Conservation (phyloP, 2,329 filamentous ascomycete species). For the Neonectria magnoliae region DNA sequence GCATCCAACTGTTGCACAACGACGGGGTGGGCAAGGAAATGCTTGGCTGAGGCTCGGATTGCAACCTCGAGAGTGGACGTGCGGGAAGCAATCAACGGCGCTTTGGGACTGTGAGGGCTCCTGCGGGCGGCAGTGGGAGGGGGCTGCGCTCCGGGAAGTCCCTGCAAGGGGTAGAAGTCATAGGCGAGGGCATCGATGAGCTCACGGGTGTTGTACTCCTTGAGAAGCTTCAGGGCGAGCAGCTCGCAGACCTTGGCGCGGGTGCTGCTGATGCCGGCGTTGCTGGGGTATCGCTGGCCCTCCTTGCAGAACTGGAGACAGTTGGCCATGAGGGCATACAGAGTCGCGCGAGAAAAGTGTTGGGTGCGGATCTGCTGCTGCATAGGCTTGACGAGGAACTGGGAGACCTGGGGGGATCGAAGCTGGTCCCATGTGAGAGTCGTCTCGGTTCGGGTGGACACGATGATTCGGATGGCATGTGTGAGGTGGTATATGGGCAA, state of each 20-base stretch:
- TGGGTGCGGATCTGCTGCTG: constrained; percentile 85
- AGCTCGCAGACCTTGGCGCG: constrained; percentile 91
- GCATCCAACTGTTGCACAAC: constrained; percentile 96
- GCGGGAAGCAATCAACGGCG: constrained; percentile 70
- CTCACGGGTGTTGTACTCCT: constrained; percentile 88
- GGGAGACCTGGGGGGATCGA: constrained; percentile 93
- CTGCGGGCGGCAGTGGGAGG: constrained; percentile 46
- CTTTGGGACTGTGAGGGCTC: constrained; percentile 53
- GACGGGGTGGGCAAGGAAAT: constrained; percentile 89
- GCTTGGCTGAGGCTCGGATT: constrained; percentile 91
- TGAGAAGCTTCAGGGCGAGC: constrained; percentile 86
- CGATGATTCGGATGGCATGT: constrained; percentile 86
- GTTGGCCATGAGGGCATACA: constrained; percentile 93
- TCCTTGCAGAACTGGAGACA: constrained; percentile 94
- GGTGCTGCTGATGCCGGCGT: constrained; percentile 84
- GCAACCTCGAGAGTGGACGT: constrained; percentile 93
- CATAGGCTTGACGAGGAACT: constrained; percentile 95
- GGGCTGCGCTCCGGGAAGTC: constrained; percentile 65
- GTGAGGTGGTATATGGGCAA: constrained; percentile 91
- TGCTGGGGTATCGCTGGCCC: constrained; percentile 81
- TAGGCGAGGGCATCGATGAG: constrained; percentile 94
- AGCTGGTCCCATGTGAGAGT: constrained; percentile 95
- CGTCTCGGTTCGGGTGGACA: constrained; percentile 88
- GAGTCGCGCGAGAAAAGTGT: constrained; percentile 85
- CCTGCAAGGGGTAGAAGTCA: constrained; percentile 93